These are phyloP conservation scores for Jasminum sambac DNA, from an alignment of 257 asterid species.

Conservation along the genomic window DNA sequence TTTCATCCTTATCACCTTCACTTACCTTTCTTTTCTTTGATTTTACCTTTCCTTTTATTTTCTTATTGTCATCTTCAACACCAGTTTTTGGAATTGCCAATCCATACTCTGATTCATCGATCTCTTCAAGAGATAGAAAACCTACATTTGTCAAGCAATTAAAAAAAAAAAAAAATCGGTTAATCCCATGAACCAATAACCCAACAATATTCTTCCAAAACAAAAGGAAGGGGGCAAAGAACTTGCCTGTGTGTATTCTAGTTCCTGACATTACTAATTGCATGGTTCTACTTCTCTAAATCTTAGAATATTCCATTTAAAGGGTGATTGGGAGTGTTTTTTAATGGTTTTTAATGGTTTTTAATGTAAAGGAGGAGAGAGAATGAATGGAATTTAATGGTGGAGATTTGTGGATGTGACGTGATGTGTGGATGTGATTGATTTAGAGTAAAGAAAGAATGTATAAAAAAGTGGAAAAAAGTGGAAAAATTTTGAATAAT, in stretches of 20 bases:
- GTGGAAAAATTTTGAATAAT: no score
- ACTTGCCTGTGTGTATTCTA: not conserved
- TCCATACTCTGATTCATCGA: slow-evolving; percentile 71
- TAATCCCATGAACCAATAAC: not conserved
- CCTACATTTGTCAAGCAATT: slow-evolving; percentile 45
- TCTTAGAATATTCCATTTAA: not conserved
- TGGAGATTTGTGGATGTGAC: no score
- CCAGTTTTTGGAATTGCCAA: slow-evolving; percentile 49
- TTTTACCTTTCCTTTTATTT: slow-evolving; percentile 33
- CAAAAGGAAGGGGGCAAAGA: not conserved
- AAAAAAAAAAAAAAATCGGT: not conserved
- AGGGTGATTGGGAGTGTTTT: no score
- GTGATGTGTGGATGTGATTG: no score
- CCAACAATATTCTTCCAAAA: not conserved
- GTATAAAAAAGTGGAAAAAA: no score
- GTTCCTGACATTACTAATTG: not conserved
- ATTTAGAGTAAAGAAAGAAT: no score
- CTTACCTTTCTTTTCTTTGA: slow-evolving; percentile 41
- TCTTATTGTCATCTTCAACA: slow-evolving; percentile 29
- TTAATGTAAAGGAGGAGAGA: no score
- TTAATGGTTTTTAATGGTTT: no score
- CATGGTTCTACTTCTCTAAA: not conserved
- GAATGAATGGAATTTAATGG: no score
- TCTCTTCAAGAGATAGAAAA: slow-evolving; percentile 85
- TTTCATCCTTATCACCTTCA: slow-evolving; percentile 29